Evolutionary conservation across 2,329 filamentous ascomycete species (phyloP), one percentile per base, ranked within the genome.

Genomic region (Neonectria sp.): DNA sequence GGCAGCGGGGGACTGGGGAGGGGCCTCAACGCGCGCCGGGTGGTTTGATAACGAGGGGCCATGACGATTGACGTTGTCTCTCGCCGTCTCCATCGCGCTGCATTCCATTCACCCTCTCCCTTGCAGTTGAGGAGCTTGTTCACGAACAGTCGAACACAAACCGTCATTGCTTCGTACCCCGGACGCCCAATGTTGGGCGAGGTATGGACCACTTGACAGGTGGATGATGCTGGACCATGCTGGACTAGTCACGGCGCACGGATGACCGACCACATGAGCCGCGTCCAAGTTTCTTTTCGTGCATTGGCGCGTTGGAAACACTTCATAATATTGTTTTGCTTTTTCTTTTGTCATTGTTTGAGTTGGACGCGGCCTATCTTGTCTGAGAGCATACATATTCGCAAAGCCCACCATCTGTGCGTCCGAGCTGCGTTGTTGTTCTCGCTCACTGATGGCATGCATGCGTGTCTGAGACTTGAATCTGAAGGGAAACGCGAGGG

Each of bases 381-480:
- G 51, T 35, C 51, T 53, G n/a, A n/a, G 17, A 53, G 29, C 31
- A 4, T 11, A 21, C 21, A 21, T 21, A 21, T 35, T n/a, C n/a
- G n/a, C 15, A 52, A 33, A 31, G 15, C 17, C 49, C 15, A n/a
- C 8, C 37, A 40, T 45, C 40, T 45, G 29, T 37, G n/a, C 13
- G 15, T 13, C 4, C 4, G 12, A 29, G 6, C 11, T 55, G 21
- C 6, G 53, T 33, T 37, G 12, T 9, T 56, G 55, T 52, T 59
- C 29, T 40, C 24, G n/a, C 63, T 65, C 57, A 65, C 57, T 57
- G 63, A 61, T 31, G 48, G 31, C 45, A 56, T 46, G 55, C 46
- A 61, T 65, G 66, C 52, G 31, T 74, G 72, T 68, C 67, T 74
- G 68, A 63, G 63, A 73, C 60, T 53, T 55, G 58, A 33, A 59